Evolutionary conservation across 1,284 basidiomycete genomes (phyloP).

Genomic region (Malassezia arunalokei): DNA sequence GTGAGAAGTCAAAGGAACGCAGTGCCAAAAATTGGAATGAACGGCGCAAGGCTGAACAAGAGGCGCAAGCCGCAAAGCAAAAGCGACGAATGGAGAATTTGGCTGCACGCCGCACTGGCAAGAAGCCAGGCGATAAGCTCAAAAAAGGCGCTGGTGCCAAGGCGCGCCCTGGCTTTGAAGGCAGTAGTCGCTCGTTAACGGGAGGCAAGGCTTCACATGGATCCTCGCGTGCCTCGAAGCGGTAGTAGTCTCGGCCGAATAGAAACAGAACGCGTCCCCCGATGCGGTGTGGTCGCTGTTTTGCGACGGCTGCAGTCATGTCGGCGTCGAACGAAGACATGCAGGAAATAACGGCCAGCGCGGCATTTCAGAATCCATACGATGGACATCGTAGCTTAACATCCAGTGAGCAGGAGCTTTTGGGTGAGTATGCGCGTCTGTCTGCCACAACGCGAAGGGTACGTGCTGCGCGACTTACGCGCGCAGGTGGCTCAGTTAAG

Average conservation of each 20-base stretch:
- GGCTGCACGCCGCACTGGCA: constrained; percentile 26
- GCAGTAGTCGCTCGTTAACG: constrained; percentile 16
- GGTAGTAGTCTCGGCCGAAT: constrained; percentile 14
- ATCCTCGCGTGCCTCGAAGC: constrained; percentile 1
- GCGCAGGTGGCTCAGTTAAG: constrained; percentile 43
- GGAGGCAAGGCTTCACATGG: constrained; percentile 1
- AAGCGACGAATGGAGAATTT: constrained; percentile 41
- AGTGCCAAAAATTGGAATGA: constrained; percentile 35
- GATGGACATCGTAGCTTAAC: constrained; percentile 29
- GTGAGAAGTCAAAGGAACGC: constrained; percentile 39
- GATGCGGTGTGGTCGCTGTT: background rate
- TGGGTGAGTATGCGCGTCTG: constrained; percentile 40
- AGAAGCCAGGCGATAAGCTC: constrained; percentile 17
- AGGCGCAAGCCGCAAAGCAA: constrained; percentile 31
- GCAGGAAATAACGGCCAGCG: background rate
- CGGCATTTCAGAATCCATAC: constrained; percentile 29
- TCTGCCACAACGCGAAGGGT: constrained; percentile 36
- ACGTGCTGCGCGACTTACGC: constrained; percentile 4
- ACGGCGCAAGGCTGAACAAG: constrained; percentile 22
- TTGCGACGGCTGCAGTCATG: background rate
- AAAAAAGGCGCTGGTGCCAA: constrained; percentile 20
- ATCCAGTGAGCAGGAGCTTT: constrained; percentile 28
- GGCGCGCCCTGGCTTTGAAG: constrained; percentile 36
- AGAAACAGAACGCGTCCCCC: background rate
- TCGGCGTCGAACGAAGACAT: background rate